Evolutionary conservation across 805 yeast species (phyloP).

Genomic region (Candida schatavii): DNA sequence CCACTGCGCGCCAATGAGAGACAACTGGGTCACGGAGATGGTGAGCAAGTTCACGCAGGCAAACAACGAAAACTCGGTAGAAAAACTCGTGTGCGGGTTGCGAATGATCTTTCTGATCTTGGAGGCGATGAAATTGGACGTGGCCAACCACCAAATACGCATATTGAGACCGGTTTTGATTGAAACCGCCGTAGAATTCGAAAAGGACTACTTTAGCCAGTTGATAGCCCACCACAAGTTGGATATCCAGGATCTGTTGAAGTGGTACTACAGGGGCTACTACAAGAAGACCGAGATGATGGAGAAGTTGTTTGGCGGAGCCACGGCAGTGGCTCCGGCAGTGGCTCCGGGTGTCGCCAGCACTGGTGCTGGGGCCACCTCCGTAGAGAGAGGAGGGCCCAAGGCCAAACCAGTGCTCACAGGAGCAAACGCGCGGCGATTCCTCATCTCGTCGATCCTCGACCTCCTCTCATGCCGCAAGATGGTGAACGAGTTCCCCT

Average conservation of each 20-base stretch:
- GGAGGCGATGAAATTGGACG: conserved; percentile 93
- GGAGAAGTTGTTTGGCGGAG: not conserved
- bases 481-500: conserved; percentile 80
- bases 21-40: conserved; percentile 85
- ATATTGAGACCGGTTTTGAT: conserved; percentile 78
- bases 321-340: not conserved
- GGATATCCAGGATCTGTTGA: conserved; percentile 55
- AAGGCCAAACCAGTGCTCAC: not conserved
- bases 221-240: conserved; percentile 54
- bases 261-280: conserved; percentile 57
- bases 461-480: conserved; percentile 72
- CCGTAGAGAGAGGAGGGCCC: conserved; percentile 4
- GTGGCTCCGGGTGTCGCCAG: too few relatives aligned
- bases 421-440: conserved; percentile 24
- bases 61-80: conserved; percentile 41
- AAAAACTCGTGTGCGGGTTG: conserved; percentile 67
- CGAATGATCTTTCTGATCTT: conserved; percentile 75
- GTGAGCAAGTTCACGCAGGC: conserved; percentile 54
- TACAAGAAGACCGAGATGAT: conserved; percentile 15
- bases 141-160: conserved; percentile 91
- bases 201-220: conserved; percentile 72
- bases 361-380: too few relatives aligned
- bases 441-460: conserved; percentile 52
- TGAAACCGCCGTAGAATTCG: conserved; percentile 86
- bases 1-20: conserved; percentile 96